A percentile compares a stretch with the other conserved stretches of the same genome.
Evolutionary conservation across 108 stramenopile genomes (phyloP).

Genomic region (Stephanodiscus minutulus): DNA sequence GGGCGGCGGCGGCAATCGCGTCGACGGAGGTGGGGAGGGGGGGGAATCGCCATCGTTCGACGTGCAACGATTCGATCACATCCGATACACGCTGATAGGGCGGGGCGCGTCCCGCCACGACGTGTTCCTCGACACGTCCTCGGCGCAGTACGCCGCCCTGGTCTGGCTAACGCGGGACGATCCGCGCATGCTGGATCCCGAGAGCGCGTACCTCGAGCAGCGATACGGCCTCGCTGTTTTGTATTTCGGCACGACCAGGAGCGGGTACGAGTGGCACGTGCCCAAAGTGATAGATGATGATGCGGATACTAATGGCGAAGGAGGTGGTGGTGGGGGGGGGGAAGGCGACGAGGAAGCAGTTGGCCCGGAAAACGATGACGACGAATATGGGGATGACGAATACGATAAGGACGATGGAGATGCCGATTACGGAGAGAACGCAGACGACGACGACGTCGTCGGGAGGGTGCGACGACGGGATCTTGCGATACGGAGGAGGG

Average conservation of each 20-base stretch:
- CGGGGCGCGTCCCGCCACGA: constrained; percentile 12
- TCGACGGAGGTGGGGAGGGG: too few relatives aligned
- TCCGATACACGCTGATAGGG: constrained; percentile 15
- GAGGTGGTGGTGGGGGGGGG: constrained; percentile 29
- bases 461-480: not conserved
- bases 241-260: constrained; percentile 44
- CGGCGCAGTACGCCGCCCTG: constrained; percentile 44
- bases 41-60: too few relatives aligned
- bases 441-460: constrained; percentile 6
- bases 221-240: constrained; percentile 43
- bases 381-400: not conserved
- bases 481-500: not conserved
- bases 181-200: constrained; percentile 35
- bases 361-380: not conserved
- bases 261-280: constrained; percentile 35
- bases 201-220: constrained; percentile 28
- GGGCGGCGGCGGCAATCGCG: too few relatives aligned
- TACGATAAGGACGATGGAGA: not conserved
- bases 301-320: constrained; percentile 4
- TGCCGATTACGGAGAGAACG: constrained; percentile 6
- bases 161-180: constrained; percentile 45
- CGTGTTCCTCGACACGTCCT: constrained; percentile 26
- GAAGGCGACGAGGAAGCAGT: not conserved
- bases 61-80: constrained; percentile 19
- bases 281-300: not conserved